phyloP scores from a whole-genome alignment of 768 basidiomycete genomes.

The Auricularia cornea region DNA sequence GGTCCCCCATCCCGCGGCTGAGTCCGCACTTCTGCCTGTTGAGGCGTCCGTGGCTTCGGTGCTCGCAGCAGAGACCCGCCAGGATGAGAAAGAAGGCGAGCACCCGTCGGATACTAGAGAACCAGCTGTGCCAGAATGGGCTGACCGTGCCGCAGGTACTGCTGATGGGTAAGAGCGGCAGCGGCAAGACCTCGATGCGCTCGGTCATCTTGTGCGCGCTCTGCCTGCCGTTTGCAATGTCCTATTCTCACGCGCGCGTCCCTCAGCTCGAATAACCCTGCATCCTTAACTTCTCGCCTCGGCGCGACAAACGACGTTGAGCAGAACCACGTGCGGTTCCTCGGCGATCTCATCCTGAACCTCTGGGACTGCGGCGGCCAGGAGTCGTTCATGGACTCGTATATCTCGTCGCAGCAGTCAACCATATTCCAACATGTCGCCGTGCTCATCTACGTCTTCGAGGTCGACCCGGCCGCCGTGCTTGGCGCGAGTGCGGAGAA shows the following conservation, averaged over 20 bases:
- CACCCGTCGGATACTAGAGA: background rate
- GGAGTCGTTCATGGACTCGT: conserved; percentile 96
- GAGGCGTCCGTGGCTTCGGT: no score
- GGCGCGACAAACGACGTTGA: conserved; percentile 98
- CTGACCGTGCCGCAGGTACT: conserved; percentile 54
- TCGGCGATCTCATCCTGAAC: conserved; percentile 92
- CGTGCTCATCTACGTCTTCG: conserved; percentile 97
- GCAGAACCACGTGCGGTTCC: conserved; percentile 93
- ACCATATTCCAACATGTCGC: conserved; percentile 96
- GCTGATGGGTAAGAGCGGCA: conserved; percentile 95
- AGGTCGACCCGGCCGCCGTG: conserved; percentile 47
- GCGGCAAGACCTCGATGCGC: conserved; percentile 96
- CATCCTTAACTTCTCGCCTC: conserved; percentile 80
- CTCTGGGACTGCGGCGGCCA: conserved; percentile 99
- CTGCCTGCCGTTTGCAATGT: background rate
- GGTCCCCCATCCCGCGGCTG: no score
- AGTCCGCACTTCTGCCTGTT: no score
- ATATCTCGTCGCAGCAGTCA: conserved; percentile 83
- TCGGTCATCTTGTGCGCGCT: conserved; percentile 90
- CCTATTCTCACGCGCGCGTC: conserved; percentile 5
- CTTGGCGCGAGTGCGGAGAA: background rate
- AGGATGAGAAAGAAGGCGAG: conserved; percentile 30
- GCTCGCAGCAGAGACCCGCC: background rate
- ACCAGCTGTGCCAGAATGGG: background rate
- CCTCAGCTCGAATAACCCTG: conserved; percentile 86